A percentile compares a stretch with the other conserved stretches of the same genome.
Conservation (phyloP, 2,329 filamentous ascomycete genomes). For the Talaromyces sp. region DNA sequence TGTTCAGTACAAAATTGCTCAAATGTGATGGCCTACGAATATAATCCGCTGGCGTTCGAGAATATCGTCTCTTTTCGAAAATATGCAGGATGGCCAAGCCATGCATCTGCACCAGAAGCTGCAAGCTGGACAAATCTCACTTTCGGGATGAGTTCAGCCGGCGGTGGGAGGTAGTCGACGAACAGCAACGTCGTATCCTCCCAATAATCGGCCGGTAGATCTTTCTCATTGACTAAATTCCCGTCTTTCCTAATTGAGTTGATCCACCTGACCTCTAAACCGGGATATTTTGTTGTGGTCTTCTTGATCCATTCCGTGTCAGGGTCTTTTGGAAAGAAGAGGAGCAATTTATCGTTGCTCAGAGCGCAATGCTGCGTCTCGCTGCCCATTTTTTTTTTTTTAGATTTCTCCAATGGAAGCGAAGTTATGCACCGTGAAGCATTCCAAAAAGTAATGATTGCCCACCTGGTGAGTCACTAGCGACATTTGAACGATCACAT, state of each 20-base stretch:
- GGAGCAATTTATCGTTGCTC: not conserved
- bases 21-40: not conserved
- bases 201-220: not conserved
- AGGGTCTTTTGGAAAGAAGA: slow-evolving; percentile 2
- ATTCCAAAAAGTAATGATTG: not conserved
- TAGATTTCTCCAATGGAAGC: no score
- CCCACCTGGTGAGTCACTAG: not conserved
- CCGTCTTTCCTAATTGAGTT: not conserved
- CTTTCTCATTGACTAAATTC: not conserved
- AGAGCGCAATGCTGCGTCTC: not conserved
- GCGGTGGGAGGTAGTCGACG: not conserved
- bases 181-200: not conserved
- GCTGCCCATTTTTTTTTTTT: not conserved
- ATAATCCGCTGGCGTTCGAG: not conserved
- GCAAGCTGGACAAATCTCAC: slow-evolving; percentile 5
- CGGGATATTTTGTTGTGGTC: not conserved
- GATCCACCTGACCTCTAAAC: not conserved
- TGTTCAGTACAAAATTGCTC: not conserved
- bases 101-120: not conserved
- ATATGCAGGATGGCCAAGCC: not conserved
- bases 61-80: not conserved
- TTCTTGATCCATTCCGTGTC: not conserved
- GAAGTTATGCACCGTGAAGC: not conserved
- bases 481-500: not conserved
- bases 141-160: not conserved